Evolutionary conservation across 2,329 filamentous ascomycete species (phyloP), one percentile per base, ranked within the genome.

Genomic region (Monosporascus ibericus): DNA sequence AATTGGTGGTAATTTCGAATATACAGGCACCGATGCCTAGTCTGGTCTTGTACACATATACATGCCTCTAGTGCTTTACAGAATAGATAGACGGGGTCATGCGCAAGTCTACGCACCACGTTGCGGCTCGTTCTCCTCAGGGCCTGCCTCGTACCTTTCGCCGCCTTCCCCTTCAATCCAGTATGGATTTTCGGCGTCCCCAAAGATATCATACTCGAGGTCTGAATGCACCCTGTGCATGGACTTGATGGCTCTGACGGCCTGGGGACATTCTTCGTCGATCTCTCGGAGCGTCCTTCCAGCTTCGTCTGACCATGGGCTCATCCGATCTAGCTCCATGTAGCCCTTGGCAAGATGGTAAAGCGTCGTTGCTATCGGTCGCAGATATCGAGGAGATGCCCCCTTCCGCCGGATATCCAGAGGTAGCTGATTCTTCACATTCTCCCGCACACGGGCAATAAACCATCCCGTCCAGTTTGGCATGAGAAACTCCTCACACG

Each of bases 401-500:
- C 70, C 72, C 46, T 69, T 58, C 24, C 71, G 67, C 25, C 72
- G 73, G 47, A 69, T 56, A 48, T 74, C 72, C 27, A 74, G 60
- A 9, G 72, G 68, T 15, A 72, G 55, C 24, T 55, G 47, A 20
- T 63, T 65, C 49, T 58, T 58, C 44, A 63, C 52, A 20, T 61
- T 65, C 48, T 58, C 59, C 37, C 50, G 57, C 2, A 47, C 49
- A 7, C 71, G 70, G 42, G 64, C 65, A 3, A 58, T 52, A 27
- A 63, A 56, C 89, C 91, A 96, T 24, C 90, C 90, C 11, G 81
- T 80, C 80, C 91, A 96, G 36, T 81, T 76, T 1, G 81, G 78
- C 80, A 96, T 95, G 51, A 97, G 84, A 55, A 83, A 81, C 25
- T 76, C 71, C 72, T 97, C 92, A 65, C 88, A 92, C 49, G 85